Evolutionary conservation across 1,284 basidiomycete genomes (phyloP).

Genomic region (Bondarzewia mesenterica): DNA sequence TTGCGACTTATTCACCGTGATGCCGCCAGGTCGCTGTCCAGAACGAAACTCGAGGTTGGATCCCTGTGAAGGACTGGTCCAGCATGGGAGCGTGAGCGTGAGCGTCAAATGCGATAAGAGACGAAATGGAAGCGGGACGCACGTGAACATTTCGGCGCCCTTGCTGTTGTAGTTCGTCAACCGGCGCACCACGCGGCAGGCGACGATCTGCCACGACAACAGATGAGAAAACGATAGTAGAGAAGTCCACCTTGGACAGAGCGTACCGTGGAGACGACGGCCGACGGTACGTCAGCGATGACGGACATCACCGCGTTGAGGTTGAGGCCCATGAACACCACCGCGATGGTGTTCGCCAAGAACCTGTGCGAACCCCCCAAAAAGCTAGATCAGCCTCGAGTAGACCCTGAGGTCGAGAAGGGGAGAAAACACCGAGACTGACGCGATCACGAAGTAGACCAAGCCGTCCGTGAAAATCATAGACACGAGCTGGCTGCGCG

Average conservation of each 20-base stretch:
- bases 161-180: constrained; percentile 47
- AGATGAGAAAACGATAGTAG: not conserved
- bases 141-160: constrained; percentile 48
- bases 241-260: not conserved
- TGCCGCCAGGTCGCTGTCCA: not conserved
- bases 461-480: constrained; percentile 65
- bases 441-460: constrained; percentile 70
- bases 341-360: constrained; percentile 57
- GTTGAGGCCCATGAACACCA: constrained; percentile 65
- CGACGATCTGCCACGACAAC: constrained; percentile 45
- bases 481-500: constrained; percentile 40
- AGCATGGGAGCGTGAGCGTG: not conserved
- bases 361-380: constrained; percentile 33
- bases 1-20: not conserved
- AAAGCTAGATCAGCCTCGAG: not conserved
- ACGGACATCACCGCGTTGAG: constrained; percentile 70
- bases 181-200: constrained; percentile 59
- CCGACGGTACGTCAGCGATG: constrained; percentile 67
- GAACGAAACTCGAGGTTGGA: not conserved
- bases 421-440: too few relatives aligned
- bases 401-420: too few relatives aligned
- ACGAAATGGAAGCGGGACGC: constrained; percentile 26
- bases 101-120: not conserved
- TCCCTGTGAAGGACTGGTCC: not conserved
- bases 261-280: constrained; percentile 55